Evolutionary conservation across 768 basidiomycete genomes (phyloP).

Genomic region (Candolleomyces aberdarensis): DNA sequence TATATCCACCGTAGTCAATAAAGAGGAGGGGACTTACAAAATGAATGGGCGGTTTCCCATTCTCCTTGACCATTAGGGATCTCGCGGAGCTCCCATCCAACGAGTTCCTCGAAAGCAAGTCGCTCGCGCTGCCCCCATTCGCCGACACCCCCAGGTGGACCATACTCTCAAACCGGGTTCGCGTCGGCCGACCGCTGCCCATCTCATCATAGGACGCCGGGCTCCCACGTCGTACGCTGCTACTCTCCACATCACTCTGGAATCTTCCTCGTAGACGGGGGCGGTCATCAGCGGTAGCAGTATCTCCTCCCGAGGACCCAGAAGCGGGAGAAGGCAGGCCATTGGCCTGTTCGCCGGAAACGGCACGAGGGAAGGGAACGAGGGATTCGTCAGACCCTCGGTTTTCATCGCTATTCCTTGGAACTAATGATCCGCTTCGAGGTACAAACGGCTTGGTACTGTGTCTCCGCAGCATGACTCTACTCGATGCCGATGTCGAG

Average conservation of each 20-base stretch:
- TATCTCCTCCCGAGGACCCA: constrained; percentile 37
- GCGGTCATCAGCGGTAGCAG: constrained; percentile 32
- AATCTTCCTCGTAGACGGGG: constrained; percentile 58
- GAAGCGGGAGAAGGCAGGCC: constrained; percentile 27
- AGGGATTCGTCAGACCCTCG: constrained; percentile 30
- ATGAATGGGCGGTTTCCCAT: constrained; percentile 74
- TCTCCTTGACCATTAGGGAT: constrained; percentile 73
- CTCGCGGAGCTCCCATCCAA: constrained; percentile 63
- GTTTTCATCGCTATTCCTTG: constrained; percentile 2
- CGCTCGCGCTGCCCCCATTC: constrained; percentile 58
- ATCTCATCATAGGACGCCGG: constrained; percentile 71
- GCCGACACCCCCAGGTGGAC: constrained; percentile 56
- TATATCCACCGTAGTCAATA: neutral
- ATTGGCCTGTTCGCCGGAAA: constrained; percentile 46
- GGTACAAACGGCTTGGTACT: constrained; percentile 50
- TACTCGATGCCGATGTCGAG: constrained; percentile 32
- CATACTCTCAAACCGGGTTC: constrained; percentile 73
- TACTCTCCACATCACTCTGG: constrained; percentile 70
- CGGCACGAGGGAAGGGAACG: constrained; percentile 66
- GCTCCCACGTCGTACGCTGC: constrained; percentile 47
- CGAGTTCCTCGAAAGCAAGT: constrained; percentile 58
- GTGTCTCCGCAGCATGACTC: constrained; percentile 53
- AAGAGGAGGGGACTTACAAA: constrained; percentile 59
- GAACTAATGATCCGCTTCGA: constrained; percentile 27
- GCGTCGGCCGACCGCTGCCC: constrained; percentile 42